These are phyloP conservation scores for Rhizopogon salebrosus DNA, from an alignment of 768 basidiomycete genomes.

Conservation along the genomic window DNA sequence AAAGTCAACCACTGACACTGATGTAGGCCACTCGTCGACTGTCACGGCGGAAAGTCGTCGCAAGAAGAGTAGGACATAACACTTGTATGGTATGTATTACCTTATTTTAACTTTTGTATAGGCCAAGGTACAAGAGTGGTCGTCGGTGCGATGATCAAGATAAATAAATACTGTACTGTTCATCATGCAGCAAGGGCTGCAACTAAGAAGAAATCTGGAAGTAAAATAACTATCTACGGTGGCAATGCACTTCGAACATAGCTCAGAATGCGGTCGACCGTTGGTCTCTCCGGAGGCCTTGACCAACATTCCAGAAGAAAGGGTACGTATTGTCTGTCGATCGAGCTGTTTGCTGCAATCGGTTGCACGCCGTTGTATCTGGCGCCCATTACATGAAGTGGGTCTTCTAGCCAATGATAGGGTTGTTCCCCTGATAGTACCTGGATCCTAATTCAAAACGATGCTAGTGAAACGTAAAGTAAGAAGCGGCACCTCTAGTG, in stretches of 20 bases:
- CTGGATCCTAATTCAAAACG: neutral
- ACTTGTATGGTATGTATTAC: too few species aligned
- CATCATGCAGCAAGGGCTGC: too few species aligned
- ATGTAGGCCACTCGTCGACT: too few species aligned
- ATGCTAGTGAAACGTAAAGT: neutral
- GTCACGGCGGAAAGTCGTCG: too few species aligned
- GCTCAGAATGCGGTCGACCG: neutral
- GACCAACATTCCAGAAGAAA: neutral
- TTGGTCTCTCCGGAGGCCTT: neutral
- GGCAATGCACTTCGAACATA: neutral
- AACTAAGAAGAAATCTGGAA: too few species aligned
- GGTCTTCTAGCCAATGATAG: conserved; percentile 2
- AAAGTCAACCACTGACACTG: too few species aligned
- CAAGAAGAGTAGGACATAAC: too few species aligned
- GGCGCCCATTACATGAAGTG: neutral
- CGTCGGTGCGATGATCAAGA: too few species aligned
- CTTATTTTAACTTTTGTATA: too few species aligned
- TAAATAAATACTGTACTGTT: too few species aligned
- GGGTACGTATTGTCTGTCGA: neutral
- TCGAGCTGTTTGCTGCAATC: neutral
- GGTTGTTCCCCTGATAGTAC: conserved; percentile 5
- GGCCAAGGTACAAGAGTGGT: too few species aligned
- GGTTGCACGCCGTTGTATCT: neutral
- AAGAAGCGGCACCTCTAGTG: conserved; percentile 1
- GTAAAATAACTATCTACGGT: neutral